Conservation (phyloP, 2,329 filamentous ascomycete species). For the Emergomyces africanus region DNA sequence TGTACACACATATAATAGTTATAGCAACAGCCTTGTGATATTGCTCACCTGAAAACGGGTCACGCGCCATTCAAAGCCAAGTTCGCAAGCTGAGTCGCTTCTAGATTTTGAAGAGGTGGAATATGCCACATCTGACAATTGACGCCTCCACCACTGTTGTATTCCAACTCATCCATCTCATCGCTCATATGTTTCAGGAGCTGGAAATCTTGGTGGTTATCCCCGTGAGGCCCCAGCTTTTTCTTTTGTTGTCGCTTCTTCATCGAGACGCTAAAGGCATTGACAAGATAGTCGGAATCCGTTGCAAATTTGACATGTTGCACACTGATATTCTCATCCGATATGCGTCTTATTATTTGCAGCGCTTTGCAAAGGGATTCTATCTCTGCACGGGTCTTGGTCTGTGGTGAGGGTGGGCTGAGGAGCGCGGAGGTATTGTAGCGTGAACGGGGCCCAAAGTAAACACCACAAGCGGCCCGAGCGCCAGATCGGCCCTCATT, state of each 20-base stretch:
- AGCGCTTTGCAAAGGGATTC: neutral
- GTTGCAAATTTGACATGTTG: neutral
- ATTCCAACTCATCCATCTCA: neutral
- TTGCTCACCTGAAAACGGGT: neutral
- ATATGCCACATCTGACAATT: constrained; percentile 3
- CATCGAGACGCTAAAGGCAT: neutral
- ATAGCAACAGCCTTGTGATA: neutral
- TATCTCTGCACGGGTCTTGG: neutral
- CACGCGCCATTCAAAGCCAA: neutral
- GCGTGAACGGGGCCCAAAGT: neutral
- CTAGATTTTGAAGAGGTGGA: neutral
- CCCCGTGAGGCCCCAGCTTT: neutral
- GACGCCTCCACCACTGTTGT: neutral
- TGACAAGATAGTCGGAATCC: constrained; percentile 1
- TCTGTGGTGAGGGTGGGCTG: neutral
- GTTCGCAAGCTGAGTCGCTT: neutral
- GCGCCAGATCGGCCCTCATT: neutral
- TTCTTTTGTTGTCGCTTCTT: neutral
- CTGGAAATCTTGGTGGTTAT: neutral
- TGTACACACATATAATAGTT: neutral
- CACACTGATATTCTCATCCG: neutral
- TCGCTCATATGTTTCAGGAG: neutral
- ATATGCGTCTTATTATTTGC: neutral
- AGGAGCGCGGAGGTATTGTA: neutral
- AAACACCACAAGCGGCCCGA: neutral